Percentiles rank a stretch among this genome's conserved stretches.
phyloP scores from a whole-genome alignment of 164 flowering plant genomes.

The Paratinospora sagittata region DNA sequence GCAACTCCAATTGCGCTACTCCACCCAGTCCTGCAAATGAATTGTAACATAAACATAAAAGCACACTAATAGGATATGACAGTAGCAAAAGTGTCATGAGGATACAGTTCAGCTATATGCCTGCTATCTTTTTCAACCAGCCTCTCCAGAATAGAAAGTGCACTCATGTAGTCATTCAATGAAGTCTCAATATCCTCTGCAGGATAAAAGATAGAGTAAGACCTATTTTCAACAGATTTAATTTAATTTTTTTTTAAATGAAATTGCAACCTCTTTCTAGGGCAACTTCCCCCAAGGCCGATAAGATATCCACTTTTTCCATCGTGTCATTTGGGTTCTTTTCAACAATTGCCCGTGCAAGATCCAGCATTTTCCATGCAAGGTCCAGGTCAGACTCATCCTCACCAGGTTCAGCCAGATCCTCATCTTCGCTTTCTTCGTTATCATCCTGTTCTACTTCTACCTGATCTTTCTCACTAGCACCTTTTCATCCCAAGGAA shows the following conservation, averaged over 20 bases:
- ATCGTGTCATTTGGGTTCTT: conserved; percentile 63
- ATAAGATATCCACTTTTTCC: conserved; percentile 83
- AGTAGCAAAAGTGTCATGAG: conserved; percentile 22
- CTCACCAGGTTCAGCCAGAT: conserved; percentile 66
- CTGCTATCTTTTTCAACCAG: conserved; percentile 91
- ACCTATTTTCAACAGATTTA: neutral
- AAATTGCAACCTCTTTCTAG: conserved; percentile 75
- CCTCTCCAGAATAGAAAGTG: conserved; percentile 64
- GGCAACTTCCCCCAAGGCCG: conserved; percentile 89
- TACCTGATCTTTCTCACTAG: conserved; percentile 30
- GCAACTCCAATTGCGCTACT: neutral
- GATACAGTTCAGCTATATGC: conserved; percentile 90
- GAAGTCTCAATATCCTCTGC: conserved; percentile 97
- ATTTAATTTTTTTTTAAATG: neutral
- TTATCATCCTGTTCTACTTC: conserved; percentile 41
- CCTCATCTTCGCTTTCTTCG: conserved; percentile 61
- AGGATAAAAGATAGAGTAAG: conserved; percentile 6
- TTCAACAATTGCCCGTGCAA: conserved; percentile 90
- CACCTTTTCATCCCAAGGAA: conserved; percentile 13
- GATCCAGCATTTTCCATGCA: conserved; percentile 96
- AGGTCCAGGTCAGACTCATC: conserved; percentile 96
- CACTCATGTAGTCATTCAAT: conserved; percentile 75
- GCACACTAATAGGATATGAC: neutral
- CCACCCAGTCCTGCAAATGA: neutral
- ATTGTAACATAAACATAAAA: neutral